These are phyloP conservation scores for Kewa caespitosa DNA, from an alignment of 179 eudicot species.

Conservation along the genomic window DNA sequence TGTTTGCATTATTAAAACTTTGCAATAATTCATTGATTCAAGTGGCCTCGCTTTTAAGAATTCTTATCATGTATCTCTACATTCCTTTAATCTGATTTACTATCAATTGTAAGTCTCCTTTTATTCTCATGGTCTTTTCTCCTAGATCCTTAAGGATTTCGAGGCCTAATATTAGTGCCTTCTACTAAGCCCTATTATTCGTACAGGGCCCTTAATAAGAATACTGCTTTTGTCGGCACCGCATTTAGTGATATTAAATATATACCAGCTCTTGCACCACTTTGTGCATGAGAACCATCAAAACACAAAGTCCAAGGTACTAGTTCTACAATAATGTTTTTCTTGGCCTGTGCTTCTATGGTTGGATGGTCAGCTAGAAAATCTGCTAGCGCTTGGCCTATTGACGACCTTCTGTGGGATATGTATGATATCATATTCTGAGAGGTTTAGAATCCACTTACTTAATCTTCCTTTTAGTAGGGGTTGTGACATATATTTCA, in stretches of 20 bases:
- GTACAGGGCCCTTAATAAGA: not conserved
- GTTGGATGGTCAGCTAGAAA: not conserved
- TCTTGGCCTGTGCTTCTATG: no score
- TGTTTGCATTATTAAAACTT: not conserved
- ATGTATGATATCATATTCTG: no score
- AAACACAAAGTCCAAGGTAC: not conserved
- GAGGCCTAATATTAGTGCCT: not conserved
- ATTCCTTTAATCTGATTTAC: not conserved
- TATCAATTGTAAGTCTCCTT: not conserved
- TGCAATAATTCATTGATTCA: not conserved
- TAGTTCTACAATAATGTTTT: not conserved
- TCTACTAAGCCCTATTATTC: not conserved
- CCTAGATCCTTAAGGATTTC: not conserved
- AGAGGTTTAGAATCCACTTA: not conserved
- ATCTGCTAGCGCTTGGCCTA: not conserved
- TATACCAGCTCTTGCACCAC: not conserved
- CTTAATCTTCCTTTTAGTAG: not conserved
- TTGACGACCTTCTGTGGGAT: not conserved
- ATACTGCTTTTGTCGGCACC: not conserved
- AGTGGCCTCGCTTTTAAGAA: no score
- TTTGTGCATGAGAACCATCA: not conserved
- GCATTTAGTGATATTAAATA: not conserved
- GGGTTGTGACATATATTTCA: not conserved
- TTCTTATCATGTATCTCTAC: not conserved
- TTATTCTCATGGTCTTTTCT: not conserved